phyloP scores from a whole-genome alignment of 1,139 yeast genomes.

The Magnusiomyces fungicola region DNA sequence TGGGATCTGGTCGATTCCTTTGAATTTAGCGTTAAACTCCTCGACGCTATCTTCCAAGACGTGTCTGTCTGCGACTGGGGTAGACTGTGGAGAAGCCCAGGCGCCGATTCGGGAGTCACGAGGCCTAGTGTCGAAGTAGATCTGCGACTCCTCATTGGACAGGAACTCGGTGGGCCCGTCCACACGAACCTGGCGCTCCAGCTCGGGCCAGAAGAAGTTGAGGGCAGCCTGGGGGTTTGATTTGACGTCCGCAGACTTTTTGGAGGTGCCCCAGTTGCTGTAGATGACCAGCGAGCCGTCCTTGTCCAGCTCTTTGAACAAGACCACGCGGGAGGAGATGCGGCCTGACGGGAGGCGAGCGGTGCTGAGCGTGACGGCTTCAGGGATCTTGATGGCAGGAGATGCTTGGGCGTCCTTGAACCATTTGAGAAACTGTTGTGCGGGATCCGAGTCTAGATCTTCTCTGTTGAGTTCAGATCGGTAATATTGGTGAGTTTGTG shows the following conservation, averaged over 20 bases:
- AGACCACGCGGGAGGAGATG: slow-evolving; percentile 73
- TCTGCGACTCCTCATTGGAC: slow-evolving; percentile 61
- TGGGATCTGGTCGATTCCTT: slow-evolving; percentile 59
- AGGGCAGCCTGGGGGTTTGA: slow-evolving; percentile 75
- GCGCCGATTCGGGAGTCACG: slow-evolving; percentile 93
- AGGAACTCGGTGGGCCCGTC: slow-evolving; percentile 81
- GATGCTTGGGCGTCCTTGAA: slow-evolving; percentile 65
- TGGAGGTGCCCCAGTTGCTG: slow-evolving; percentile 85
- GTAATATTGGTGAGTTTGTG: slow-evolving; percentile 82
- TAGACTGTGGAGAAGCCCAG: slow-evolving; percentile 91
- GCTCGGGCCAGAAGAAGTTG: slow-evolving; percentile 87
- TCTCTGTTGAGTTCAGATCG: slow-evolving; percentile 52
- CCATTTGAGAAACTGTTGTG: slow-evolving; percentile 76
- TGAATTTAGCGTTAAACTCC: slow-evolving; percentile 49
- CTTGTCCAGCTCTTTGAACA: slow-evolving; percentile 81
- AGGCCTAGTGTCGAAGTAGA: slow-evolving; percentile 82
- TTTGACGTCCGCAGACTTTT: slow-evolving; percentile 63
- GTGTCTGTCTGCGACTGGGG: slow-evolving; percentile 47
- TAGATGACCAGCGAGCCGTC: slow-evolving; percentile 75
- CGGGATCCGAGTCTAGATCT: slow-evolving; percentile 55
- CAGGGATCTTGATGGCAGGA: slow-evolving; percentile 54
- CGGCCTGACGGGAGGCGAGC: slow-evolving; percentile 84
- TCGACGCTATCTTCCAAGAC: slow-evolving; percentile 50
- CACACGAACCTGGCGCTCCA: slow-evolving; percentile 87
- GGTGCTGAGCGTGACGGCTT: slow-evolving; percentile 73